A percentile compares a stretch with the other conserved stretches of the same genome.
These are phyloP conservation scores for Styphnolobium japonicum DNA, from an alignment of 306 rosid genomes.

Conservation along the genomic window DNA sequence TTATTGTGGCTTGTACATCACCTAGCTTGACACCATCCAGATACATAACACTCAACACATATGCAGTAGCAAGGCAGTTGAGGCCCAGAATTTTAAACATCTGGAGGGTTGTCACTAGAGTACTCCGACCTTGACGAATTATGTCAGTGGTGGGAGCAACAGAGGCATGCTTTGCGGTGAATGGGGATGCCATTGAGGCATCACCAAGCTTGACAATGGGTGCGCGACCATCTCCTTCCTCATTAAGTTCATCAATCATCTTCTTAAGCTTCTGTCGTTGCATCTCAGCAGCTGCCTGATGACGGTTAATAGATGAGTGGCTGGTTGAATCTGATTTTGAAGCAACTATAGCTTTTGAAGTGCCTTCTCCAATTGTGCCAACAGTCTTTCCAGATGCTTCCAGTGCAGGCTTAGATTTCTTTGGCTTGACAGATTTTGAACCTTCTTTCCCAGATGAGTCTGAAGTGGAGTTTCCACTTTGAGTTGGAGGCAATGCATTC, in stretches of 20 bases:
- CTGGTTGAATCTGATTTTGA: constrained; percentile 45
- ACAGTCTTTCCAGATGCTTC: constrained; percentile 59
- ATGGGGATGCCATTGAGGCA: constrained; percentile 99
- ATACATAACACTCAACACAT: constrained; percentile 98
- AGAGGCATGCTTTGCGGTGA: constrained; percentile 98
- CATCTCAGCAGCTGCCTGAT: constrained; percentile 64
- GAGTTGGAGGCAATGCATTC: constrained; percentile 77
- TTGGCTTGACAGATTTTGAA: constrained; percentile 55
- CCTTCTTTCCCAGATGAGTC: constrained; percentile 64
- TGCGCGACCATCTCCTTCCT: constrained; percentile 88
- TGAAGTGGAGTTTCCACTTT: constrained; percentile 46
- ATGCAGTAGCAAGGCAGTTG: constrained; percentile 97
- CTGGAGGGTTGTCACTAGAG: constrained; percentile 96
- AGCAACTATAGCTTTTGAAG: constrained; percentile 56
- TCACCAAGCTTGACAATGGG: constrained; percentile 96
- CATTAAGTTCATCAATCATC: constrained; percentile 88
- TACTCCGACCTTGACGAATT: constrained; percentile 98
- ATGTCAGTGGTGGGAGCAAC: constrained; percentile 91
- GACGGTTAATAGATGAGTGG: constrained; percentile 55
- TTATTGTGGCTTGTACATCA: constrained; percentile 94
- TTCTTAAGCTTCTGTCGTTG: constrained; percentile 88
- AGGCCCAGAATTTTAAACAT: constrained; percentile 99
- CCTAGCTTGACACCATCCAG: constrained; percentile 98
- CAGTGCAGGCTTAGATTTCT: constrained; percentile 58
- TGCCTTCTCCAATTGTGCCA: constrained; percentile 57